Conservation (phyloP, 306 rosid species). For the Lithocarpus polystachyus region DNA sequence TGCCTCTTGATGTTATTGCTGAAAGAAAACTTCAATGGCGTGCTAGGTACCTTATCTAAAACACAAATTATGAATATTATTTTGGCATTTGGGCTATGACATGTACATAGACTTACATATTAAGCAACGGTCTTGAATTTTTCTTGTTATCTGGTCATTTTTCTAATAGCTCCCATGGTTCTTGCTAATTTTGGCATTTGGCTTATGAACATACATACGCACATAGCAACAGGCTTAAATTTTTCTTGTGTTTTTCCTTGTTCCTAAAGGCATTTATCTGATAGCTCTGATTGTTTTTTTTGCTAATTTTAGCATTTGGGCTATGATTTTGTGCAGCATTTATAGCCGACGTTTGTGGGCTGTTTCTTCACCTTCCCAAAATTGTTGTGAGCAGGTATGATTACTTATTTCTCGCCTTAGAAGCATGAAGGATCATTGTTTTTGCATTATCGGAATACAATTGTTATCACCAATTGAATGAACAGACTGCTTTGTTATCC, state of each 20-base stretch:
- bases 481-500: neutral
- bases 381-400: constrained; percentile 28
- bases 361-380: constrained; percentile 17
- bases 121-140: no score
- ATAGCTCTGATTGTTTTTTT: neutral
- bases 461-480: neutral
- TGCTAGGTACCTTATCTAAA: constrained; percentile 29
- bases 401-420: neutral
- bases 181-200: no score
- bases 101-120: no score
- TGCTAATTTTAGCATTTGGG: neutral
- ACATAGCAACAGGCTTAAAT: no score
- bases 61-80: no score
- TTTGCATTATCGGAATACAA: neutral
- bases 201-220: no score
- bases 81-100: no score
- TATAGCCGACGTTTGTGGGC: constrained; percentile 33
- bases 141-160: no score
- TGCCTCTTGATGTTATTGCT: constrained; percentile 28
- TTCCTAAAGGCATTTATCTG: neutral
- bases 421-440: neutral
- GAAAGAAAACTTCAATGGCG: constrained; percentile 58
- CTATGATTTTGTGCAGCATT: constrained; percentile 22
- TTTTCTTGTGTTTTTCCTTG: neutral
- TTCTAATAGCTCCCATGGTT: no score